Evolutionary conservation across 495 filamentous ascomycete genomes (phyloP).

Genomic region (Xylaria telfairii): DNA sequence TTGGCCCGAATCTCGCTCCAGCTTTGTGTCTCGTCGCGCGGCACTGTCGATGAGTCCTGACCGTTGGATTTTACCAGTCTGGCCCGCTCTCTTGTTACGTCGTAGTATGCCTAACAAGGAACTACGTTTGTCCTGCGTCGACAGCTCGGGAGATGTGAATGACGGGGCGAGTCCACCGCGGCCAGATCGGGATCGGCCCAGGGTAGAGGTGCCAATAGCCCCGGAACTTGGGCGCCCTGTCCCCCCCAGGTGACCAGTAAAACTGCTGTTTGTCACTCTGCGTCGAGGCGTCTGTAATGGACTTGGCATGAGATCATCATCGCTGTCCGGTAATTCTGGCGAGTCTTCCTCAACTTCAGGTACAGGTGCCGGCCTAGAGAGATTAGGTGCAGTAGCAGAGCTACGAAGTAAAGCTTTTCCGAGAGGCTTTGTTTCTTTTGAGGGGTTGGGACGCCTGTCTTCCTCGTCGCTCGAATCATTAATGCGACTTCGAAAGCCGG

Average conservation of each 20-base stretch:
- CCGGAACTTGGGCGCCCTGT: conserved; percentile 28
- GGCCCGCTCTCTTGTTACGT: conserved; percentile 50
- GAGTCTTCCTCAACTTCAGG: conserved; percentile 47
- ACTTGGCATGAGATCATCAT: conserved; percentile 35
- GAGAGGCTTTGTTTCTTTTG: conserved; percentile 24
- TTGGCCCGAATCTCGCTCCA: conserved; percentile 55
- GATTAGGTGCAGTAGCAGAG: conserved; percentile 26
- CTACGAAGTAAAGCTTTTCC: conserved; percentile 31
- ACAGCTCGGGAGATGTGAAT: conserved; percentile 28
- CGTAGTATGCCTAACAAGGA: conserved; percentile 55
- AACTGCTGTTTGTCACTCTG: not conserved
- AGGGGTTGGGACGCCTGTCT: conserved; percentile 34
- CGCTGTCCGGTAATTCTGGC: conserved; percentile 39
- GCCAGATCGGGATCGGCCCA: conserved; percentile 44
- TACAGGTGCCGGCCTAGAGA: conserved; percentile 36
- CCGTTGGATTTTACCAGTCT: conserved; percentile 48
- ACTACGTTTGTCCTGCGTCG: conserved; percentile 34
- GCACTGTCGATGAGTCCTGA: conserved; percentile 52
- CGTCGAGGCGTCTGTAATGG: conserved; percentile 31
- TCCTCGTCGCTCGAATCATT: conserved; percentile 85
- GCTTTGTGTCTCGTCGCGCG: conserved; percentile 56
- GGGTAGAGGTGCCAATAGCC: conserved; percentile 38
- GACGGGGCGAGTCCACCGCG: conserved; percentile 38
- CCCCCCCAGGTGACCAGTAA: conserved; percentile 1
- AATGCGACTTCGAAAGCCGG: conserved; percentile 71